These are phyloP conservation scores for Samsoniella hepiali DNA, from an alignment of 2,329 filamentous ascomycete species.

Conservation along the genomic window DNA sequence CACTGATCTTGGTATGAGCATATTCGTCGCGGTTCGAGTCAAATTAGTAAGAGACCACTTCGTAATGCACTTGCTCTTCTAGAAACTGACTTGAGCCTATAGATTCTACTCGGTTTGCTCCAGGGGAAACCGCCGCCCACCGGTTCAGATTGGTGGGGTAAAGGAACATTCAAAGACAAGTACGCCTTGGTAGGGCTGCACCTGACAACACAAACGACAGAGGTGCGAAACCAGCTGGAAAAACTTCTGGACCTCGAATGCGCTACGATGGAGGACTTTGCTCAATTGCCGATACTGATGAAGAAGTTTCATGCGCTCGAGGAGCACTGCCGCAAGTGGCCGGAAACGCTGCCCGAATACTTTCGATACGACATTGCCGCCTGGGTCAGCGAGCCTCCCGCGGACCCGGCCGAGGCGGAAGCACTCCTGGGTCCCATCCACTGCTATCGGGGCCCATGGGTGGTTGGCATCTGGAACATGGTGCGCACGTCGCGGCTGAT, in stretches of 20 bases:
- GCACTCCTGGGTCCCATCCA: neutral
- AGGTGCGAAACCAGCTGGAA: neutral
- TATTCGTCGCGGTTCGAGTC: conserved; percentile 7
- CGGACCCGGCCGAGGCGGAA: neutral
- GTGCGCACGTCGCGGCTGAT: neutral
- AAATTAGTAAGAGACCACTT: neutral
- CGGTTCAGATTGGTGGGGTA: neutral
- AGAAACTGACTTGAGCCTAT: neutral
- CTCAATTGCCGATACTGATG: neutral
- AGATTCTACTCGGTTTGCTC: conserved; percentile 1
- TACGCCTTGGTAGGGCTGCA: conserved; percentile 5
- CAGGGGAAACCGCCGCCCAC: neutral
- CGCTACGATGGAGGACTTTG: neutral
- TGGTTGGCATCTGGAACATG: conserved; percentile 5
- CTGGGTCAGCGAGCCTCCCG: neutral
- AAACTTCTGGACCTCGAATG: conserved; percentile 3
- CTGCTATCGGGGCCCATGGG: conserved; percentile 2
- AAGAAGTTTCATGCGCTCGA: neutral
- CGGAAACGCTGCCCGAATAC: conserved; percentile 1
- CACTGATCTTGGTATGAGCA: conserved; percentile 4
- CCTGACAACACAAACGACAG: neutral
- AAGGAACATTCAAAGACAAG: conserved; percentile 11
- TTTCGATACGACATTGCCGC: neutral
- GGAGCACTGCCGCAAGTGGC: neutral
- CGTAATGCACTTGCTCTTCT: neutral